Conservation (phyloP, 1,139 yeast genomes). For the Yamadazyma spencermartinsiae region DNA sequence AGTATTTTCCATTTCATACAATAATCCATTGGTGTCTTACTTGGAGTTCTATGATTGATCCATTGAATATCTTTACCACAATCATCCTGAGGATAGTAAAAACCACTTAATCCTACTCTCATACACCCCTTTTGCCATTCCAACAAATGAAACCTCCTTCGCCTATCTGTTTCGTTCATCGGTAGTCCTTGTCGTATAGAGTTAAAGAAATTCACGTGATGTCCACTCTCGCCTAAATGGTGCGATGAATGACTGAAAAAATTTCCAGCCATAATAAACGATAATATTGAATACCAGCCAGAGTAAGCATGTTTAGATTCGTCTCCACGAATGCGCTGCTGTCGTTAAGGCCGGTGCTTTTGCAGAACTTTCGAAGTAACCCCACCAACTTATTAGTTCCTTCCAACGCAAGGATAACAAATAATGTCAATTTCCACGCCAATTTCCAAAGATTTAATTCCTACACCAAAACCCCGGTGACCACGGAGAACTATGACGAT, state of each 20-base stretch:
- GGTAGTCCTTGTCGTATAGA: not conserved
- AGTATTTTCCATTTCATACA: too few species aligned
- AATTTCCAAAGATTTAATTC: constrained; percentile 19
- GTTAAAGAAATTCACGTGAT: not conserved
- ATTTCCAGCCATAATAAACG: not conserved
- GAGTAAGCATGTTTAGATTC: constrained; percentile 37
- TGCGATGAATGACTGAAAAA: constrained; percentile 3
- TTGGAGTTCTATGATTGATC: too few species aligned
- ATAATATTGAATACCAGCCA: not conserved
- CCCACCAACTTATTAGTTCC: constrained; percentile 21
- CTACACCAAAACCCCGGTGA: constrained; percentile 13
- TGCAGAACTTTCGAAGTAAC: constrained; percentile 40
- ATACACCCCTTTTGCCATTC: too few species aligned
- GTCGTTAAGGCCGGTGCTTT: constrained; percentile 39
- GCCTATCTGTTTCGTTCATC: too few species aligned
- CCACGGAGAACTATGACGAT: constrained; percentile 16
- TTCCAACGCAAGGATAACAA: constrained; percentile 10
- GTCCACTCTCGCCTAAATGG: not conserved
- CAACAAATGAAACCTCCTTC: too few species aligned
- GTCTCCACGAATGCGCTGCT: constrained; percentile 38
- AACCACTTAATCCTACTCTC: too few species aligned
- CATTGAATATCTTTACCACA: too few species aligned
- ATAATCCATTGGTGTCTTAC: too few species aligned
- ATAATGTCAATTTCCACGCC: constrained; percentile 4
- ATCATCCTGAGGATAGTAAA: too few species aligned